Conservation (phyloP, 495 filamentous ascomycete species). For the Pyrenopolyporus hunteri region DNA sequence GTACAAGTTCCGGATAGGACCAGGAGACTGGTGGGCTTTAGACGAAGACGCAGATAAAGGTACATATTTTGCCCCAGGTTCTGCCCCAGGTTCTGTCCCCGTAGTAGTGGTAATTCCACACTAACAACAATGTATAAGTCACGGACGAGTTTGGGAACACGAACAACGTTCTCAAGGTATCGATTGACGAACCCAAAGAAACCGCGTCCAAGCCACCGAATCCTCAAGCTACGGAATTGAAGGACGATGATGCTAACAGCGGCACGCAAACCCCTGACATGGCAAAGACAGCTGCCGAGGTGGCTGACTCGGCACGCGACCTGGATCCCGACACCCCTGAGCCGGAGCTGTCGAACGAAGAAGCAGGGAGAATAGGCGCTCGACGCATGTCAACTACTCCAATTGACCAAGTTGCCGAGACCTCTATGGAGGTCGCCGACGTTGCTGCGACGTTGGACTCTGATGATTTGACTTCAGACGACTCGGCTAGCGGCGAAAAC, state of each 20-base stretch:
- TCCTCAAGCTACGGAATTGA: not conserved
- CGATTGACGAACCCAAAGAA: conserved; percentile 18
- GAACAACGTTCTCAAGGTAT: conserved; percentile 62
- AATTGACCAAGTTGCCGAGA: conserved; percentile 30
- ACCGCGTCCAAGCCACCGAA: conserved; percentile 1
- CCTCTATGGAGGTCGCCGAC: conserved; percentile 42
- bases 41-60: conserved; percentile 61
- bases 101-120: not conserved
- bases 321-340: conserved; percentile 35
- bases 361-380: conserved; percentile 36
- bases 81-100: too few relatives aligned
- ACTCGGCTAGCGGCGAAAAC: conserved; percentile 29
- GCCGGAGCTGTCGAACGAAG: conserved; percentile 38
- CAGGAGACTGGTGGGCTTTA: conserved; percentile 68
- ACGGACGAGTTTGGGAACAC: conserved; percentile 62
- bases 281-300: conserved; percentile 53
- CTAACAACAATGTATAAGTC: conserved; percentile 41
- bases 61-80: conserved; percentile 41
- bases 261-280: conserved; percentile 35
- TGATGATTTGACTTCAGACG: conserved; percentile 24
- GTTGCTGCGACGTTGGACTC: conserved; percentile 21
- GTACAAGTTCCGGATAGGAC: conserved; percentile 73
- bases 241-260: not conserved
- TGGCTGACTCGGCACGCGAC: conserved; percentile 50
- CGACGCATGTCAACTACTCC: conserved; percentile 29